Evolutionary conservation across 2,329 filamentous ascomycete genomes (phyloP), one percentile per base, ranked within the genome.

Genomic region (Lachnellula cervina): DNA sequence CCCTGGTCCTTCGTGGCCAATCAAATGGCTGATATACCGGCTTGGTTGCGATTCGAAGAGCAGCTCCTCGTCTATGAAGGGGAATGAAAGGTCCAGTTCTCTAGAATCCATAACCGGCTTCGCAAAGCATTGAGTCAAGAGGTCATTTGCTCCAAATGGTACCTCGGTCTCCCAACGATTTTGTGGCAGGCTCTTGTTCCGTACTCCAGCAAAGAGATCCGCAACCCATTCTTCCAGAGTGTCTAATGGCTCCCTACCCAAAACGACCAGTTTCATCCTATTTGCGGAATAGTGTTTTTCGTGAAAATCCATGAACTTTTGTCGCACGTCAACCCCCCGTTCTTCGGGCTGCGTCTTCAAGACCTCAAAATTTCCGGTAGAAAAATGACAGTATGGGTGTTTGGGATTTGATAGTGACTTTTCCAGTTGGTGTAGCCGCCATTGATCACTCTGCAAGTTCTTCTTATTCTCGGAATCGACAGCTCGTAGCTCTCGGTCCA

Each of bases 391-490:
- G 68, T 85, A 89, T 28, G 87, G 87, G 68, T 90, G 87, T 11
- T 81, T 77, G 14, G 83, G 80, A 67, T 86, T 89, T 2, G 85
- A 85, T 28, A 88, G 73, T 14, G 83, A 83, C 70, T 88, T 89
- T 69, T 84, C 83, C 48, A 90, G 72, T 68, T 90, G 87, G 69
- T 87, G 82, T 63, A 89, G 71, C 32, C 87, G 78, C 86, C 87
- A 90, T 62, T 79, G 77, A 68, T 90, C 87, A 67, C 80, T 87
- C 70, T 90, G 87, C 45, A 90, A 71, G 66, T 90, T 90, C 76
- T 90, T 89, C 77, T 90, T 90, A 71, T 90, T 89, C 70, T 90
- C 87, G 14, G 87, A 89, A 68, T 90, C 87, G 45, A 90, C 87
- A 3, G 87, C 87, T 62, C 79, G 79, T 67, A 90, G 72, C 71